A percentile compares a stretch with the other conserved stretches of the same genome.
Evolutionary conservation across 345 rosid species (phyloP).

Genomic region (Citrus inodora): DNA sequence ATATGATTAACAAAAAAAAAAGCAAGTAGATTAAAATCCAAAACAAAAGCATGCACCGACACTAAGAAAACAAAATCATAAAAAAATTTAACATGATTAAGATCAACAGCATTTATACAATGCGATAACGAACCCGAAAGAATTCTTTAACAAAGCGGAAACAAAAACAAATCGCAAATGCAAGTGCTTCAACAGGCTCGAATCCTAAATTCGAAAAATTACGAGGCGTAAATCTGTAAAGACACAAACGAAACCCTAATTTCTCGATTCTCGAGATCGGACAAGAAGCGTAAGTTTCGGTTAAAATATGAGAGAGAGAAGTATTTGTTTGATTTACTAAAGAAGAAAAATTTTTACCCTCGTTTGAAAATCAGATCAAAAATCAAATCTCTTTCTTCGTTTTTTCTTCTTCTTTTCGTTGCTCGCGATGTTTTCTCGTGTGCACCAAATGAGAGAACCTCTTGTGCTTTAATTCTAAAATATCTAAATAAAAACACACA

Average conservation of each 20-base stretch:
- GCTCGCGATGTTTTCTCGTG: neutral
- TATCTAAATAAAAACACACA: neutral
- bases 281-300: slow-evolving; percentile 1
- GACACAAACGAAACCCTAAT: neutral
- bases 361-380: slow-evolving; percentile 4
- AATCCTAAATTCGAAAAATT: neutral
- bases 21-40: neutral
- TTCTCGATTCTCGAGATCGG: neutral
- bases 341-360: neutral
- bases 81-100: neutral
- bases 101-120: neutral
- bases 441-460: neutral
- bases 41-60: neutral
- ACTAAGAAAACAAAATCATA: neutral
- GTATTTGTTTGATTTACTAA: neutral
- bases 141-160: neutral
- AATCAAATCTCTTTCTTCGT: neutral
- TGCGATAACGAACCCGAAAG: too few relatives aligned
- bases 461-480: neutral
- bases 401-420: neutral
- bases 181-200: neutral
- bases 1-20: neutral
- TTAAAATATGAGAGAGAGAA: neutral
- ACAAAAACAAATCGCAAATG: neutral
- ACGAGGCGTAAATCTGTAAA: neutral